Conservation (phyloP, 2,329 filamentous ascomycete genomes). For the Diaporthe nobilis region DNA sequence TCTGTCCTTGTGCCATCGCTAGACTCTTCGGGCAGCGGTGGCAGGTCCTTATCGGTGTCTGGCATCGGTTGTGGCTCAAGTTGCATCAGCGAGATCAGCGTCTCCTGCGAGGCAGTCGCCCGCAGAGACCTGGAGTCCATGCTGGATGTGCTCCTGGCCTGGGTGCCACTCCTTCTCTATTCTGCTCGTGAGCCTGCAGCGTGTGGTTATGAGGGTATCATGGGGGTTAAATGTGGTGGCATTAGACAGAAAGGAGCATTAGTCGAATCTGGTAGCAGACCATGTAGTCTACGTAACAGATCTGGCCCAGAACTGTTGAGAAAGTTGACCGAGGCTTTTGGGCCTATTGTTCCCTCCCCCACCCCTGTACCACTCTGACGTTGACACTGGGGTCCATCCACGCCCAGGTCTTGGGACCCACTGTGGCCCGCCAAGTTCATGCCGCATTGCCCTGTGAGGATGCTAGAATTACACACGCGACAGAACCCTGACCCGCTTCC, state of each 20-base stretch:
- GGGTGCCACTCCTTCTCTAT: slow-evolving; percentile 42
- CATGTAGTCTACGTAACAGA: not conserved
- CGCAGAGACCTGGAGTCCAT: slow-evolving; percentile 55
- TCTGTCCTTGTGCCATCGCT: slow-evolving; percentile 25
- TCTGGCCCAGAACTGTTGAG: slow-evolving; percentile 23
- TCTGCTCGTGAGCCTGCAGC: not conserved
- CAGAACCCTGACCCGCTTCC: not conserved
- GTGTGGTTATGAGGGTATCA: slow-evolving; percentile 2
- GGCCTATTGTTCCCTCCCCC: not conserved
- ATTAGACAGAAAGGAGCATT: too few relatives aligned
- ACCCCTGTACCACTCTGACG: slow-evolving; percentile 25
- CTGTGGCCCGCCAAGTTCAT: slow-evolving; percentile 20
- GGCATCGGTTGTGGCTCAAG: slow-evolving; percentile 87
- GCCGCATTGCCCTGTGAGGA: slow-evolving; percentile 30
- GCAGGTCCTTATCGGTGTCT: slow-evolving; percentile 62
- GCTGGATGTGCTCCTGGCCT: slow-evolving; percentile 18
- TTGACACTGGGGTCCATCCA: slow-evolving; percentile 31
- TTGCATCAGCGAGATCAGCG: slow-evolving; percentile 77
- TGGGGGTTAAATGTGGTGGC: not conserved
- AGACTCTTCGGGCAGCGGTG: slow-evolving; percentile 55
- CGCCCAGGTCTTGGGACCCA: slow-evolving; percentile 18
- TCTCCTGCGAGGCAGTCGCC: slow-evolving; percentile 63
- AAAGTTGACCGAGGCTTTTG: slow-evolving; percentile 22
- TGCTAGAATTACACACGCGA: slow-evolving; percentile 26
- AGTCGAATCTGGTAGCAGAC: not conserved